Conservation (phyloP, 1,284 basidiomycete genomes). For the Tylopilus orsonianus region DNA sequence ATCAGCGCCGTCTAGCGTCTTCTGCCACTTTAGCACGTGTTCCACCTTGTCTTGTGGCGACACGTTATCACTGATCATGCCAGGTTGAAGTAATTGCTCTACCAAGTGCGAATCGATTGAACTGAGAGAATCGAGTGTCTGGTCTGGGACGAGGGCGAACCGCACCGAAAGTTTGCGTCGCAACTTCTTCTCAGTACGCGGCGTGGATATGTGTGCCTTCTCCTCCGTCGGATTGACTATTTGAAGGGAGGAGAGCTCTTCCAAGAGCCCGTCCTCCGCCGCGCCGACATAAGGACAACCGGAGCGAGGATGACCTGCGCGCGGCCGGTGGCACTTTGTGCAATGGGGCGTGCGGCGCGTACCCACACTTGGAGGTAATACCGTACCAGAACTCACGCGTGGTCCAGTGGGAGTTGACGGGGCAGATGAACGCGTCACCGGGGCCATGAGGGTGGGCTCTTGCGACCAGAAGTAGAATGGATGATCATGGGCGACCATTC, state of each 20-base stretch:
- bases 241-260: conserved; percentile 33
- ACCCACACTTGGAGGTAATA: conserved; percentile 9
- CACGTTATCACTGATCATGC: conserved; percentile 27
- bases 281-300: conserved; percentile 48
- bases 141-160: conserved; percentile 33
- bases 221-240: conserved; percentile 30
- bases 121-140: conserved; percentile 34
- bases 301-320: conserved; percentile 55
- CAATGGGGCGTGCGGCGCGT: conserved; percentile 48
- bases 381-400: conserved; percentile 10
- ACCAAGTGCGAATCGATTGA: conserved; percentile 32
- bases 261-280: conserved; percentile 21
- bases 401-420: conserved; percentile 29
- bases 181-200: conserved; percentile 1
- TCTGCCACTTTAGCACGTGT: conserved; percentile 30
- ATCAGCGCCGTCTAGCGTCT: conserved; percentile 19
- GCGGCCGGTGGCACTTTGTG: conserved; percentile 51
- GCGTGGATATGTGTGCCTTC: background rate
- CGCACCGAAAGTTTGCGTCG: conserved; percentile 30
- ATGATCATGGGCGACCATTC: no score
- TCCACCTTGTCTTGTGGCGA: conserved; percentile 19
- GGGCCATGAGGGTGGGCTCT: conserved; percentile 22
- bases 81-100: conserved; percentile 34
- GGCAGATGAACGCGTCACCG: conserved; percentile 31
- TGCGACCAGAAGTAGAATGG: background rate